Evolutionary conservation across 2,329 filamentous ascomycete genomes (phyloP).

Genomic region (Neopestalotiopsis rosae): DNA sequence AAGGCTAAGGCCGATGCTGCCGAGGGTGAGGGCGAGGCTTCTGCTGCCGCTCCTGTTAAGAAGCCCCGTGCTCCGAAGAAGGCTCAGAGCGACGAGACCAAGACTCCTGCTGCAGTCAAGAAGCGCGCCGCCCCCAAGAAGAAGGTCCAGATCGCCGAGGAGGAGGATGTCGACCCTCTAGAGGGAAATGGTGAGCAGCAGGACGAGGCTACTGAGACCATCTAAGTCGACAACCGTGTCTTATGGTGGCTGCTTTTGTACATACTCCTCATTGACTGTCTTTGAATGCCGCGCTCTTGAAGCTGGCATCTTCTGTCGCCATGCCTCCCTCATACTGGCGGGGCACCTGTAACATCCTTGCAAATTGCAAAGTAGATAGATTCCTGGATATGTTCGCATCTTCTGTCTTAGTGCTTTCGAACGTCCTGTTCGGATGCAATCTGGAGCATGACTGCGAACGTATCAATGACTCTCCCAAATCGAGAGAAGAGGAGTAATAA

Average conservation of each 20-base stretch:
- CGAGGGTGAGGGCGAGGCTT: background rate
- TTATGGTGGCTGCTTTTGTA: background rate
- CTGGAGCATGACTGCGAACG: too few relatives aligned
- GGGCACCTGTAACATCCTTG: too few relatives aligned
- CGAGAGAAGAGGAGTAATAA: background rate
- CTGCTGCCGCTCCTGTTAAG: background rate
- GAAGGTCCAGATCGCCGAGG: background rate
- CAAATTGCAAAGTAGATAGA: too few relatives aligned
- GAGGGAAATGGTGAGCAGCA: background rate
- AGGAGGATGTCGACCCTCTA: background rate
- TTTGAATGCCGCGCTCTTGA: too few relatives aligned
- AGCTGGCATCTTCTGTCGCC: too few relatives aligned
- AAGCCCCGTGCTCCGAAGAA: background rate
- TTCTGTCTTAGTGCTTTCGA: too few relatives aligned
- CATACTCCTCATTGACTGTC: background rate
- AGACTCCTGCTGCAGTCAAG: background rate
- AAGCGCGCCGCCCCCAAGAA: background rate
- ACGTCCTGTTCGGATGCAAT: too few relatives aligned
- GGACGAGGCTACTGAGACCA: background rate
- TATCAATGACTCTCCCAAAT: background rate
- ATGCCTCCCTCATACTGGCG: too few relatives aligned
- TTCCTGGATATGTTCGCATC: too few relatives aligned
- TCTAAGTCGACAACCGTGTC: background rate
- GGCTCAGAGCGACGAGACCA: background rate
- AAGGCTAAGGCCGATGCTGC: background rate